Conservation (phyloP, 768 basidiomycete species). For the Leccinum rimulosum region DNA sequence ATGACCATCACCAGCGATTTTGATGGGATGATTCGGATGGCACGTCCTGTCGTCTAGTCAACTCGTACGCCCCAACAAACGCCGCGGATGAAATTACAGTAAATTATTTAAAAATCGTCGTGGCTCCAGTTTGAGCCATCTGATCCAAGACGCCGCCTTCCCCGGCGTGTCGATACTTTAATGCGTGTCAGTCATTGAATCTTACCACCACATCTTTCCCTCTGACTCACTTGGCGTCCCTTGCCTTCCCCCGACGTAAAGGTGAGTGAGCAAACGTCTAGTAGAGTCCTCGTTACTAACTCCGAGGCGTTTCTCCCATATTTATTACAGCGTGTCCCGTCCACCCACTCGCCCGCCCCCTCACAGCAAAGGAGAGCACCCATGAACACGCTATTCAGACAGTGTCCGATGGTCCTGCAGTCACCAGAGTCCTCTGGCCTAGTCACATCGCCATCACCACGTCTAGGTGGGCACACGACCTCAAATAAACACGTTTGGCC, state of each 20-base stretch:
- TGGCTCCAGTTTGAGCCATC: not conserved
- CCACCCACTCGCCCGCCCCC: not conserved
- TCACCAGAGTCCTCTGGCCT: not conserved
- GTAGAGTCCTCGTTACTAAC: not conserved
- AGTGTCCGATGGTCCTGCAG: not conserved
- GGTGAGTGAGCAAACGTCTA: not conserved
- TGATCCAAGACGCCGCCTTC: not conserved
- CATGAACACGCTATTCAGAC: slow-evolving; percentile 1
- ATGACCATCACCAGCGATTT: not conserved
- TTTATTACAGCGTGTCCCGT: not conserved
- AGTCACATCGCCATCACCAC: not conserved
- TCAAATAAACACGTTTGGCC: not conserved
- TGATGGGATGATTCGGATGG: not conserved
- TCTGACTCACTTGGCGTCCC: not conserved
- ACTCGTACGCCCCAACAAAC: not conserved
- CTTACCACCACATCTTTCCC: not conserved
- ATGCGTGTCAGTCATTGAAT: not conserved
- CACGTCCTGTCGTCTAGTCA: slow-evolving; percentile 1
- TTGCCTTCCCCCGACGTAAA: not conserved
- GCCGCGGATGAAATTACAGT: not conserved
- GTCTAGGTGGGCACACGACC: slow-evolving; percentile 7
- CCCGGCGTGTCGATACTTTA: slow-evolving; percentile 1
- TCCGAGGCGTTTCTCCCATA: not conserved
- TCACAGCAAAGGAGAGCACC: not conserved
- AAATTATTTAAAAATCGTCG: not conserved